Conservation (phyloP, 352 stramenopile genomes). For the Plasmopara viticola region DNA sequence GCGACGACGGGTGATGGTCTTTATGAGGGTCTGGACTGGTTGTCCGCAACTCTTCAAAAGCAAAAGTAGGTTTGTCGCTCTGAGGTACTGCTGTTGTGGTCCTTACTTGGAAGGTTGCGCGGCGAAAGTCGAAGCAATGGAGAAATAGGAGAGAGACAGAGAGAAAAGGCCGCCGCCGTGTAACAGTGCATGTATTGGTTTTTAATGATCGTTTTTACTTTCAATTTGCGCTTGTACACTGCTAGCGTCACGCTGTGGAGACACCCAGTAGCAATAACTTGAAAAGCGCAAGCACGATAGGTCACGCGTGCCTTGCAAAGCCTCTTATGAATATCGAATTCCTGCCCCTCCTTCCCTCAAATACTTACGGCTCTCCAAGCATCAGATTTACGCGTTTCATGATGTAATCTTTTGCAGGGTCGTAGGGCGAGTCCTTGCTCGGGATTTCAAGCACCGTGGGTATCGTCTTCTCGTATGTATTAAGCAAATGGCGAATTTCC, state of each 20-base stretch:
- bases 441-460: slow-evolving; percentile 98
- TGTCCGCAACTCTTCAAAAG: slow-evolving; percentile 86
- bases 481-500: slow-evolving; percentile 96
- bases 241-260: background rate
- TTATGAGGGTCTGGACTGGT: slow-evolving; percentile 99
- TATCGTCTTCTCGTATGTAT: slow-evolving; percentile 97
- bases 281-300: slow-evolving; percentile 11
- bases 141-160: slow-evolving; percentile 16
- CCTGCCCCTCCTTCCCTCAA: background rate
- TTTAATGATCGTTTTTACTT: slow-evolving; percentile 5
- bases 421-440: slow-evolving; percentile 93
- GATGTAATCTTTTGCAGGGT: slow-evolving; percentile 98
- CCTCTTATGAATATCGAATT: slow-evolving; percentile 1
- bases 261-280: background rate
- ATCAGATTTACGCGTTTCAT: slow-evolving; percentile 96
- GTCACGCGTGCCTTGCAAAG: slow-evolving; percentile 7
- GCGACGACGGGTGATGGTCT: slow-evolving; percentile 97
- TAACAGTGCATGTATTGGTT: slow-evolving; percentile 41
- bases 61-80: slow-evolving; percentile 45
- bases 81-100: slow-evolving; percentile 4
- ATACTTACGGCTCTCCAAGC: slow-evolving; percentile 66
- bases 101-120: slow-evolving; percentile 10
- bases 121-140: slow-evolving; percentile 14
- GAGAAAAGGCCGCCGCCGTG: slow-evolving; percentile 20
- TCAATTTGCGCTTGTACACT: background rate